phyloP scores from a whole-genome alignment of 495 filamentous ascomycete species.

The Aspergillus biplanus region DNA sequence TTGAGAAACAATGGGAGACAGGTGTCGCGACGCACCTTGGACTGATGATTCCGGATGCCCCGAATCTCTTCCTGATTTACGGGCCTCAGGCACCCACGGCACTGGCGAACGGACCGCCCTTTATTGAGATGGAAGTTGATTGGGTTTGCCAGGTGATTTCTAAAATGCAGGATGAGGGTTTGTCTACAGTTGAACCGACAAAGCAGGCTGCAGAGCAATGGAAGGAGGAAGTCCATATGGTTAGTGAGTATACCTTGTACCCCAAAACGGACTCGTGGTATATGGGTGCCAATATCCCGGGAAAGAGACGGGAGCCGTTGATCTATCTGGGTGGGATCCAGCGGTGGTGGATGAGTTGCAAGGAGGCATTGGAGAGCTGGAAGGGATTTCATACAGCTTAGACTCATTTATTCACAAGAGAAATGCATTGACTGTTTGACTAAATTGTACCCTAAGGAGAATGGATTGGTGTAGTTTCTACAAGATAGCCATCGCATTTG shows the following conservation, averaged over 20 bases:
- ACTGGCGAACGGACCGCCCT: constrained; percentile 54
- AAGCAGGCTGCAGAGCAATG: constrained; percentile 36
- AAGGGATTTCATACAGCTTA: too few species aligned
- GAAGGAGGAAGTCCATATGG: constrained; percentile 37
- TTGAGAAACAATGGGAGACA: constrained; percentile 53
- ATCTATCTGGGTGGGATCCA: too few species aligned
- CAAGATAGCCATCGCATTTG: not conserved
- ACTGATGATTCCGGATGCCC: constrained; percentile 45
- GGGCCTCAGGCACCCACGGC: constrained; percentile 52
- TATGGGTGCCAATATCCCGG: too few species aligned
- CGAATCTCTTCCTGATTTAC: constrained; percentile 58
- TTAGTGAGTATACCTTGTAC: not conserved
- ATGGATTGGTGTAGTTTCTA: too few species aligned
- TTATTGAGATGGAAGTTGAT: constrained; percentile 53
- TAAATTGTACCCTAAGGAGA: too few species aligned
- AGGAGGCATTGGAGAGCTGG: too few species aligned
- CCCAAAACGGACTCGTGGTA: too few species aligned
- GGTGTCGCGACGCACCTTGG: constrained; percentile 53
- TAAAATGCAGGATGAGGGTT: constrained; percentile 35
- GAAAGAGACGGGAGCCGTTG: too few species aligned
- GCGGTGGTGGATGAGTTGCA: too few species aligned
- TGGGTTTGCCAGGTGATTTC: constrained; percentile 54
- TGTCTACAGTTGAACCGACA: constrained; percentile 43
- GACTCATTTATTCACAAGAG: too few species aligned
- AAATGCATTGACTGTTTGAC: too few species aligned